These are phyloP conservation scores for Aspergillus affinis DNA, from an alignment of 495 filamentous ascomycete species.

Conservation along the genomic window DNA sequence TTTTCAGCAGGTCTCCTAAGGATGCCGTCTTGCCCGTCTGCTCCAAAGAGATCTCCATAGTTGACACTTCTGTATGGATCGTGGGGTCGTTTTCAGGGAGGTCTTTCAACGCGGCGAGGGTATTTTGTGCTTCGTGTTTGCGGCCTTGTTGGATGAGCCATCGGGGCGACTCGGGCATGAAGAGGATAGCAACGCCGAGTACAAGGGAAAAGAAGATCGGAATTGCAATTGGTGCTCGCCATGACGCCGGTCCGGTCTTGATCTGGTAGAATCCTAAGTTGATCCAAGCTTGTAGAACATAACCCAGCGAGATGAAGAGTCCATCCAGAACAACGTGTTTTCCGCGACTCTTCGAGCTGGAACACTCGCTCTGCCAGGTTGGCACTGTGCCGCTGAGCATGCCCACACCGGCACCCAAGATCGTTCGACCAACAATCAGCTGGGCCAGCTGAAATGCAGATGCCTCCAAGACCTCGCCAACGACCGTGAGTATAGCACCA, in stretches of 20 bases:
- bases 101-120: constrained; percentile 26
- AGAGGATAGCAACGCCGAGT: constrained; percentile 29
- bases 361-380: constrained; percentile 48
- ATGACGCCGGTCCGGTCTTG: constrained; percentile 33
- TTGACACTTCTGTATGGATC: constrained; percentile 27
- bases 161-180: constrained; percentile 44
- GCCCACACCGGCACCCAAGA: constrained; percentile 45
- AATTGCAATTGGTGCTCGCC: constrained; percentile 40
- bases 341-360: constrained; percentile 28
- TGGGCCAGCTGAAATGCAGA: constrained; percentile 51
- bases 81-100: constrained; percentile 18
- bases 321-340: constrained; percentile 38
- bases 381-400: constrained; percentile 42
- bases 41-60: constrained; percentile 35
- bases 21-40: constrained; percentile 15
- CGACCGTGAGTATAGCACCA: constrained; percentile 51
- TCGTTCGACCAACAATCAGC: constrained; percentile 58
- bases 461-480: constrained; percentile 57
- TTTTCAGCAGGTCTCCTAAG: constrained; percentile 18
- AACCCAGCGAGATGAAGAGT: constrained; percentile 50
- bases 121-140: constrained; percentile 16
- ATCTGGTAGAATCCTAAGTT: constrained; percentile 40
- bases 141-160: constrained; percentile 19
- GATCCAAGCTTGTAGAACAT: constrained; percentile 37
- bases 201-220: constrained; percentile 49